These are phyloP conservation scores for Bolboschoenoplectus hybrid DNA, from an alignment of 202 grass and related monocot genomes.

Conservation along the genomic window DNA sequence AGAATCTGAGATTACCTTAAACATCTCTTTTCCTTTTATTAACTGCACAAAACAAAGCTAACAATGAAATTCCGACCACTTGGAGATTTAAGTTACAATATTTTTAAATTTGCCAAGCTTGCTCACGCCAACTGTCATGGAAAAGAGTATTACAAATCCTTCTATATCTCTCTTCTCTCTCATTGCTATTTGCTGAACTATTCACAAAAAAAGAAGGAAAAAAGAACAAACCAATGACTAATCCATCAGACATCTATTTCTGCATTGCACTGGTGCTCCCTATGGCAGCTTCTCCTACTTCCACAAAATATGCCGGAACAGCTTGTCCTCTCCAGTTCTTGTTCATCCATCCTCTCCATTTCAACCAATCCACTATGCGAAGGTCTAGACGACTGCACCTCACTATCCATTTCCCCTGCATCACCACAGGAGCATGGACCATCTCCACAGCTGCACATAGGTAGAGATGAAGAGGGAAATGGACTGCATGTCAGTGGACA, in stretches of 20 bases:
- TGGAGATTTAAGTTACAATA: conserved; percentile 16
- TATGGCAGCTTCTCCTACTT: conserved; percentile 84
- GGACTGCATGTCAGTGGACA: conserved; percentile 81
- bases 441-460: conserved; percentile 67
- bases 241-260: conserved; percentile 81
- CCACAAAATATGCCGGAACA: conserved; percentile 92
- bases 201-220: conserved; percentile 50
- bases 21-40: neutral
- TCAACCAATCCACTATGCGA: conserved; percentile 49
- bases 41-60: neutral
- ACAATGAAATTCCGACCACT: neutral
- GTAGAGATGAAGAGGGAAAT: conserved; percentile 65
- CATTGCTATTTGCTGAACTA: conserved; percentile 60
- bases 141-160: neutral
- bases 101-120: conserved; percentile 16
- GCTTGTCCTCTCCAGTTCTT: conserved; percentile 59
- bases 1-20: neutral
- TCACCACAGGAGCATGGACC: conserved; percentile 54
- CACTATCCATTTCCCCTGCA: conserved; percentile 50
- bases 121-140: neutral
- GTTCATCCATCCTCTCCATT: conserved; percentile 62
- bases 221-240: conserved; percentile 47
- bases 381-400: conserved; percentile 51
- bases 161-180: conserved; percentile 29
- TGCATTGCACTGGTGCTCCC: conserved; percentile 90